phyloP scores from a whole-genome alignment of 139 green algal species.

The Edaphochlamys debaryana region DNA sequence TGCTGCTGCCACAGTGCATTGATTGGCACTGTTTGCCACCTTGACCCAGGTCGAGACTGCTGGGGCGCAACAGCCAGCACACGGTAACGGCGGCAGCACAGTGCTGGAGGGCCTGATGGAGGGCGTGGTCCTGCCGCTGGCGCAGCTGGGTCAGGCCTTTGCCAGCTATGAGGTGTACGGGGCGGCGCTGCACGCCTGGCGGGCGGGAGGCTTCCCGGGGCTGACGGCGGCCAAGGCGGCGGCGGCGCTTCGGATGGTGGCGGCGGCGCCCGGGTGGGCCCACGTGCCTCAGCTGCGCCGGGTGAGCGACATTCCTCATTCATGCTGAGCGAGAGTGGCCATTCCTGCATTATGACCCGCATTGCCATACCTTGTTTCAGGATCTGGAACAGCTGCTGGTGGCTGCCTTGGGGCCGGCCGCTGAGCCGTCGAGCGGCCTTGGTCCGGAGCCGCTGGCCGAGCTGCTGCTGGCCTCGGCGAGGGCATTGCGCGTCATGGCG shows the following conservation, averaged over 20 bases:
- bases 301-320: not conserved
- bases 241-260: not conserved
- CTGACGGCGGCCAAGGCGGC: not conserved
- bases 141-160: not conserved
- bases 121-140: slow-evolving; percentile 5
- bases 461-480: not conserved
- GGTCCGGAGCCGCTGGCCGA: not conserved
- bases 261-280: not conserved
- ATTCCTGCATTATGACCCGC: no score
- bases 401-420: not conserved
- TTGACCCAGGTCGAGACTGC: not conserved
- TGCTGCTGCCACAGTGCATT: no score
- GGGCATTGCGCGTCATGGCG: not conserved
- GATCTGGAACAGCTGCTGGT: not conserved
- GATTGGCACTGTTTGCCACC: not conserved
- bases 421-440: not conserved
- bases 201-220: not conserved
- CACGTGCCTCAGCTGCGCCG: not conserved
- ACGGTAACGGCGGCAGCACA: not conserved
- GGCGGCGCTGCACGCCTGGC: not conserved
- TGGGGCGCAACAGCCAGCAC: not conserved
- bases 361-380: not conserved
- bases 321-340: no score
- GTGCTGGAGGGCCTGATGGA: not conserved
- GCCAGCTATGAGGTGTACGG: not conserved